Evolutionary conservation across 2,329 filamentous ascomycete species (phyloP).

Genomic region (Trichoderma lentiforme): DNA sequence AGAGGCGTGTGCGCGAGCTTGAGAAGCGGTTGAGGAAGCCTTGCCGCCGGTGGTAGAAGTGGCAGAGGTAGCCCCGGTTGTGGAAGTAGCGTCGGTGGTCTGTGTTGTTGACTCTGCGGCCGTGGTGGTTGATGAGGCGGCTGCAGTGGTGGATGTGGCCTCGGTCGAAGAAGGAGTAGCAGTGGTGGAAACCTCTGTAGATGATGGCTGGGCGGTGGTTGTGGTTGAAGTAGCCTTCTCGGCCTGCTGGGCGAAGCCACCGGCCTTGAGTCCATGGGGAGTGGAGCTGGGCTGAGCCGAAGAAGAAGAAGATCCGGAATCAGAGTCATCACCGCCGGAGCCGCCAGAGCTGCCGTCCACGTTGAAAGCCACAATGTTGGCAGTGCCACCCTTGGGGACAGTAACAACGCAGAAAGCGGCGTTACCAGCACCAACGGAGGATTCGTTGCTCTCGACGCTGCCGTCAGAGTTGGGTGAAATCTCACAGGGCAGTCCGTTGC

Average conservation of each 20-base stretch:
- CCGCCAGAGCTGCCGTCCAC: conserved; percentile 33
- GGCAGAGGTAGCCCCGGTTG: conserved; percentile 7
- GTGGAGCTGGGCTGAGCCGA: conserved; percentile 4
- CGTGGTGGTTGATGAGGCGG: conserved; percentile 18
- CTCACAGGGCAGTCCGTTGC: conserved; percentile 70
- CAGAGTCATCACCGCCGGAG: conserved; percentile 22
- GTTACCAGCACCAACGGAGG: conserved; percentile 61
- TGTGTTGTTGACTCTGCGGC: conserved; percentile 17
- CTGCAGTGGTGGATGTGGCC: conserved; percentile 19
- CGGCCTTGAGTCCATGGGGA: conserved; percentile 14
- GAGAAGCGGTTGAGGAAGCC: conserved; percentile 30
- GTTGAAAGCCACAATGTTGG: conserved; percentile 63
- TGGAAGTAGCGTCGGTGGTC: neutral
- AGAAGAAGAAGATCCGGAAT: neutral
- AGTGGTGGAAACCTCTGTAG: conserved; percentile 17
- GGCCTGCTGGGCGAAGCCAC: conserved; percentile 16
- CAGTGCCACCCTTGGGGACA: conserved; percentile 61
- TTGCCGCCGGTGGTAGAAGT: conserved; percentile 12
- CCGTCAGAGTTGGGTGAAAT: conserved; percentile 63
- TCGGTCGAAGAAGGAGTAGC: conserved; percentile 22
- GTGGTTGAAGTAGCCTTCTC: conserved; percentile 13
- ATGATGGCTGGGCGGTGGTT: conserved; percentile 6
- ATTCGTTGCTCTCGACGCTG: conserved; percentile 54
- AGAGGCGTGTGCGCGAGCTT: conserved; percentile 33
- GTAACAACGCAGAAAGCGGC: conserved; percentile 75